phyloP scores from a whole-genome alignment of 768 basidiomycete species.

The Russula sp. region DNA sequence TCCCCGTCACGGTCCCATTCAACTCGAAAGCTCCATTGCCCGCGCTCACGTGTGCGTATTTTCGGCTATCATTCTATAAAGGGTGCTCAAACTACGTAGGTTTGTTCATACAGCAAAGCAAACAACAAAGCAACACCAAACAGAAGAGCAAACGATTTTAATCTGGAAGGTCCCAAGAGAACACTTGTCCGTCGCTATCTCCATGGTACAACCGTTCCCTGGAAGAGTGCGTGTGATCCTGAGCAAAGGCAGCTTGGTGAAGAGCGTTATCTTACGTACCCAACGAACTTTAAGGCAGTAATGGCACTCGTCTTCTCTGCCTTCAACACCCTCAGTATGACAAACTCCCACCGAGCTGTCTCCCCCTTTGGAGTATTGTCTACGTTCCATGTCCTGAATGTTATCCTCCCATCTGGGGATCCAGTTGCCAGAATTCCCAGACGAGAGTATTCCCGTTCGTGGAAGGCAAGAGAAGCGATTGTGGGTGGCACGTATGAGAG shows the following conservation, averaged over 20 bases:
- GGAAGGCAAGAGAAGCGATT: slow-evolving; percentile 78
- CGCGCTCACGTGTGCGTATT: slow-evolving; percentile 6
- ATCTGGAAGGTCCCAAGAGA: slow-evolving; percentile 52
- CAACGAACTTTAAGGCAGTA: slow-evolving; percentile 76
- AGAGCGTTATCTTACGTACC: slow-evolving; percentile 39
- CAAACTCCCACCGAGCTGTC: slow-evolving; percentile 70
- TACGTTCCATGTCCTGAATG: slow-evolving; percentile 78
- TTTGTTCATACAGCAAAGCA: neutral
- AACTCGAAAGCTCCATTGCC: neutral
- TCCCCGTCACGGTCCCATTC: too few species aligned
- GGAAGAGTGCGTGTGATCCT: slow-evolving; percentile 1
- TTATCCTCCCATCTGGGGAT: slow-evolving; percentile 66
- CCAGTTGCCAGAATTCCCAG: slow-evolving; percentile 79
- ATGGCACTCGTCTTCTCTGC: slow-evolving; percentile 42
- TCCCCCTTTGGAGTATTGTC: slow-evolving; percentile 64
- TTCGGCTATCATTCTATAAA: neutral
- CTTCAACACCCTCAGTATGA: slow-evolving; percentile 61
- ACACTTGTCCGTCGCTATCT: slow-evolving; percentile 57
- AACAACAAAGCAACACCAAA: neutral
- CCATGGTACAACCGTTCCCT: slow-evolving; percentile 60
- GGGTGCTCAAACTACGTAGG: too few species aligned
- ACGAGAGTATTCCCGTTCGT: slow-evolving; percentile 81
- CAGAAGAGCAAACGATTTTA: neutral
- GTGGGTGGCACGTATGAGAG: slow-evolving; percentile 40
- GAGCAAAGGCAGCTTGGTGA: neutral